phyloP scores from a whole-genome alignment of 176 grass and related monocot species.

The Oryza coarctata region DNA sequence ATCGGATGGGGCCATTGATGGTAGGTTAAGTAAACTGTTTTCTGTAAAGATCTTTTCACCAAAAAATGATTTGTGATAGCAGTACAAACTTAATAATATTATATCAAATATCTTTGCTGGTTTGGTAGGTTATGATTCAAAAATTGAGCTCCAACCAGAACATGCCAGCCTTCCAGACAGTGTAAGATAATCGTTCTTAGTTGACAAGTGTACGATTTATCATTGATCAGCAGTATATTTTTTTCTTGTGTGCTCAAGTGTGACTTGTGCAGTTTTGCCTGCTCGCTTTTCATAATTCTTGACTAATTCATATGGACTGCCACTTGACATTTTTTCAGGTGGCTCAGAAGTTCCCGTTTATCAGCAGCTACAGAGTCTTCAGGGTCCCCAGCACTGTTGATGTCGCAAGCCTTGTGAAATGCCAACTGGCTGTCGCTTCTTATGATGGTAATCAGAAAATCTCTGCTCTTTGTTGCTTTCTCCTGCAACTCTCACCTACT shows the following conservation, averaged over 20 bases:
- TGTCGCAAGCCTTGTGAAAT: slow-evolving; percentile 66
- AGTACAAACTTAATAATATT: background rate
- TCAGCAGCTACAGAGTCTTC: slow-evolving; percentile 70
- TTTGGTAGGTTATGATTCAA: slow-evolving; percentile 74
- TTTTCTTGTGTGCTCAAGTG: background rate
- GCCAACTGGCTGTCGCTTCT: slow-evolving; percentile 65
- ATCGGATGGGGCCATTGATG: slow-evolving; percentile 51
- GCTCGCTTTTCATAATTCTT: background rate
- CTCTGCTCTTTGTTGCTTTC: background rate
- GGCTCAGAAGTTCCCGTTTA: slow-evolving; percentile 77
- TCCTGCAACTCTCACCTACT: background rate
- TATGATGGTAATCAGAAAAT: slow-evolving; percentile 40
- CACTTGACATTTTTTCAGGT: slow-evolving; percentile 52
- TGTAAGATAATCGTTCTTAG: slow-evolving; percentile 37
- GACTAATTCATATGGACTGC: background rate
- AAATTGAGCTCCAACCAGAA: slow-evolving; percentile 67
- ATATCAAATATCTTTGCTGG: background rate
- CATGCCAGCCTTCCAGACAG: slow-evolving; percentile 49
- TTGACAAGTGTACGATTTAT: slow-evolving; percentile 35
- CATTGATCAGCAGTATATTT: background rate
- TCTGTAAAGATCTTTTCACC: background rate
- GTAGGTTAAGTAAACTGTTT: slow-evolving; percentile 7
- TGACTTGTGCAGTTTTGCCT: background rate
- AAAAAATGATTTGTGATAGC: background rate
- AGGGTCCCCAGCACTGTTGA: slow-evolving; percentile 48